phyloP scores from a whole-genome alignment of 176 grass and related monocot species.

The Microstegium vimineum region DNA sequence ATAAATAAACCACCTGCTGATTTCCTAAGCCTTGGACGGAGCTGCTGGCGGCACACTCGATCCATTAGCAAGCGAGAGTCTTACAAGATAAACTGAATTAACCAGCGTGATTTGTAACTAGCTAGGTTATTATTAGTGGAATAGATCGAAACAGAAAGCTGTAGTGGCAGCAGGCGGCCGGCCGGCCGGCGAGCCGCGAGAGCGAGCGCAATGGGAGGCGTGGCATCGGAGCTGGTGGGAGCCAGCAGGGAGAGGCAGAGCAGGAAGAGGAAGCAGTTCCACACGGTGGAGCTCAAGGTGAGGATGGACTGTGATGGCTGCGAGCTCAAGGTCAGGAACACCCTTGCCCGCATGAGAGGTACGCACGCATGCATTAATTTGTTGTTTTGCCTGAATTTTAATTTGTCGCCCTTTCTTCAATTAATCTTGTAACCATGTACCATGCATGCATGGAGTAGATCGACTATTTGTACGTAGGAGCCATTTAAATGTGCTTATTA shows the following conservation, averaged over 20 bases:
- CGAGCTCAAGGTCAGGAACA: conserved; percentile 79
- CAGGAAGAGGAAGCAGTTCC: conserved; percentile 76
- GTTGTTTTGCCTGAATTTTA: neutral
- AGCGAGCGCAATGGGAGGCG: conserved; percentile 40
- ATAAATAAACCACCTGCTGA: too few species aligned
- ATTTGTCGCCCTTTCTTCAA: neutral
- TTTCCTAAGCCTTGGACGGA: too few species aligned
- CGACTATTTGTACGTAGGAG: too few species aligned
- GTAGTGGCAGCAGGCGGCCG: neutral
- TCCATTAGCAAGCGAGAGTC: neutral
- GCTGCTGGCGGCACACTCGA: too few species aligned
- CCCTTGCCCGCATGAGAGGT: conserved; percentile 76
- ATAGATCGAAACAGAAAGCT: neutral
- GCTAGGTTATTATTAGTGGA: too few species aligned
- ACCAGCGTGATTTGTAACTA: too few species aligned
- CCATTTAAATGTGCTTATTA: too few species aligned
- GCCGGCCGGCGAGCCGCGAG: neutral
- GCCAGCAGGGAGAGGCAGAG: conserved; percentile 13
- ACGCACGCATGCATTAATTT: neutral
- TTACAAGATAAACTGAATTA: neutral
- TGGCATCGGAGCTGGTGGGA: conserved; percentile 40
- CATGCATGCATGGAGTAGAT: too few species aligned
- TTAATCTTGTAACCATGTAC: neutral
- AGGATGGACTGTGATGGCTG: conserved; percentile 90
- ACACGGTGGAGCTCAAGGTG: conserved; percentile 89